Percentiles rank a stretch among this genome's conserved stretches.
Evolutionary conservation across 2,329 filamentous ascomycete genomes (phyloP).

Genomic region (Neonectria faginata): DNA sequence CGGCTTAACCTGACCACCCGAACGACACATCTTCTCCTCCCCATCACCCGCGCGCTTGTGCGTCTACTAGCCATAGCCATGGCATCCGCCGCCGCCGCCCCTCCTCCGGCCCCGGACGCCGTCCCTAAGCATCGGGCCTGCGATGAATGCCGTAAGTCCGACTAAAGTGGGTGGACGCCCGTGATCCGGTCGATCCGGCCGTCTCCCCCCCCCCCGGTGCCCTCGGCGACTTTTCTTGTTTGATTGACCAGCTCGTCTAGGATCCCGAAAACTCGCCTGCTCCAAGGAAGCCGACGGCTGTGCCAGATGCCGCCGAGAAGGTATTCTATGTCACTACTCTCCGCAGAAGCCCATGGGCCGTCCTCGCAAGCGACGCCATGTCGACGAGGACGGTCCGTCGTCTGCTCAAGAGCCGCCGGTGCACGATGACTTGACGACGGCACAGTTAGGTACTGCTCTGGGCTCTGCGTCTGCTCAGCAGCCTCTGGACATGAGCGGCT

Average conservation of each 20-base stretch:
- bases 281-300: conserved; percentile 72
- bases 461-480: conserved; percentile 3
- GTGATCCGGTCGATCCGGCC: conserved; percentile 15
- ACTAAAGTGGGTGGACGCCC: neutral
- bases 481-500: conserved; percentile 7
- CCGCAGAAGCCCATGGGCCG: conserved; percentile 75
- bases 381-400: conserved; percentile 50
- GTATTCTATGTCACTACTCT: conserved; percentile 70
- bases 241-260: conserved; percentile 52
- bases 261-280: conserved; percentile 73
- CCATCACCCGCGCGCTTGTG: neutral
- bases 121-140: conserved; percentile 69
- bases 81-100: conserved; percentile 36
- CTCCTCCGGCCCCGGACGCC: conserved; percentile 27
- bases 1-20: conserved; percentile 9
- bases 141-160: conserved; percentile 73
- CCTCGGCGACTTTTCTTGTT: conserved; percentile 42
- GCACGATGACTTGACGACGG: conserved; percentile 15
- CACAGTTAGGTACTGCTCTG: neutral
- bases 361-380: conserved; percentile 66
- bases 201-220: conserved; percentile 11
- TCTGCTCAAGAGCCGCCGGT: conserved; percentile 21
- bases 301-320: conserved; percentile 67
- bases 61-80: conserved; percentile 25
- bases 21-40: neutral